A percentile compares a stretch with the other conserved stretches of the same genome.
Conservation (phyloP, 139 green algal species). For the Marvania coccoides region DNA sequence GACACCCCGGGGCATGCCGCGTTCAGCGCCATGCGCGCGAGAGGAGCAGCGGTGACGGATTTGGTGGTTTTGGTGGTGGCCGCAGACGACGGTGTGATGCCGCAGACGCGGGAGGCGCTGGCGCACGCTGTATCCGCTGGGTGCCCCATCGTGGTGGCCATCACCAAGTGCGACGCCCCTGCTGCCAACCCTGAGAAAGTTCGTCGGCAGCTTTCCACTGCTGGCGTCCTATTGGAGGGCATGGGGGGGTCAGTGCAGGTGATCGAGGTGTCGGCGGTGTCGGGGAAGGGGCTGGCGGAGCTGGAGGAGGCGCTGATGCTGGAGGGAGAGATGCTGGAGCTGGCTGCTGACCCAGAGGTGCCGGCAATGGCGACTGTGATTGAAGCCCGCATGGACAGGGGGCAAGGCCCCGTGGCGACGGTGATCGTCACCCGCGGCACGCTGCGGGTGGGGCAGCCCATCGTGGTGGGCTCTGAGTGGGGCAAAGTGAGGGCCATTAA, state of each 20-base stretch:
- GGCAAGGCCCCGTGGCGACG: slow-evolving; percentile 73
- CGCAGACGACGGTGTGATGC: slow-evolving; percentile 88
- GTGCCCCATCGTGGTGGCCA: slow-evolving; percentile 78
- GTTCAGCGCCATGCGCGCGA: slow-evolving; percentile 80
- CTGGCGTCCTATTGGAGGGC: slow-evolving; percentile 81
- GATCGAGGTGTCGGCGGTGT: slow-evolving; percentile 56
- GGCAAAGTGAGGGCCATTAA: slow-evolving; percentile 47
- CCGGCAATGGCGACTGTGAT: slow-evolving; percentile 66
- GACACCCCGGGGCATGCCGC: slow-evolving; percentile 92
- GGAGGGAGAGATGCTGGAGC: slow-evolving; percentile 31
- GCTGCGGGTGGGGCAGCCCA: slow-evolving; percentile 52
- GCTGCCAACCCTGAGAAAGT: slow-evolving; percentile 40
- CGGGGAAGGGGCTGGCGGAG: slow-evolving; percentile 52
- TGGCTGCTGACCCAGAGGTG: background rate
- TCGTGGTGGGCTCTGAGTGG: slow-evolving; percentile 81
- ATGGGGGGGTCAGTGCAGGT: slow-evolving; percentile 68
- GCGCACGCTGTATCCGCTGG: slow-evolving; percentile 49
- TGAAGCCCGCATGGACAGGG: slow-evolving; percentile 71
- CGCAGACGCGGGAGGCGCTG: slow-evolving; percentile 77
- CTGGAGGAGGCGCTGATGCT: slow-evolving; percentile 84
- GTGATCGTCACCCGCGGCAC: slow-evolving; percentile 56
- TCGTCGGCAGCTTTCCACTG: slow-evolving; percentile 55
- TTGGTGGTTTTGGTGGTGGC: slow-evolving; percentile 85
- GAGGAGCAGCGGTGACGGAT: slow-evolving; percentile 75
- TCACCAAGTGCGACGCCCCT: slow-evolving; percentile 81